Base-by-base conservation (phyloP, 2,329 filamentous ascomycete species). In the Cladorrhinum sp. region DNA sequence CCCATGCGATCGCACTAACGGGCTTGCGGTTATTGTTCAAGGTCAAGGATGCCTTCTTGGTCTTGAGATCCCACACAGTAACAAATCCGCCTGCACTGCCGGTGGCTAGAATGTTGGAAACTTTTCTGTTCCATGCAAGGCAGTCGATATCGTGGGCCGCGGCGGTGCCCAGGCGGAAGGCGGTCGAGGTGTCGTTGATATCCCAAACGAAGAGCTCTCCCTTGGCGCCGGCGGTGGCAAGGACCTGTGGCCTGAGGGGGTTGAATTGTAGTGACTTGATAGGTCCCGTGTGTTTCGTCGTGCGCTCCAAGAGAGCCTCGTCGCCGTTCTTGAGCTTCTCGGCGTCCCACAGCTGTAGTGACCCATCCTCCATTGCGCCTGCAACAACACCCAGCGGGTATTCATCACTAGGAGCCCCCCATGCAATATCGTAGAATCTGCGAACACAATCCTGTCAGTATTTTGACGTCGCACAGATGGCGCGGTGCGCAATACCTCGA, bases 221-320 rank as follows among this genome's bases (percentile, higher is more conserved):
- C 77, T 97, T 97, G 64, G 91, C 87, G 67, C 95, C 95, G 61
- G 91, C 94, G 2, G 93, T 96, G 51, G 95, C 94, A 52, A 99
- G 83, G 61, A 98, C 88, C 71, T 97, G 92, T 26, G 92, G 88
- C 73, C 93, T 89, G 75, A 92, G 84, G 10, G 94, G 92, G 76
- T 99, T 99, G 84, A 98, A 99, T 75, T 99, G 93, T 64, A 99
- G 80, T 26, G 95, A 87, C 78, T 97, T 97, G 77, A 97, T 93
- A 18, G 94, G 85, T 21, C 94, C 95, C 53, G 85, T 92, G 76
- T 99, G 95, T 77, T 97, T 96, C 55, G 87, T 87, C 30, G 91
- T 92, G 73, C 90, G 86, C 67, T 92, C 92, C 70, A 98, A 88
- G 67, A 92, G 81, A n/a, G 93, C 86, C 9, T 80, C 76, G 23